phyloP scores from a whole-genome alignment of 257 asterid genomes.

The Nyctanthes arbortristis region DNA sequence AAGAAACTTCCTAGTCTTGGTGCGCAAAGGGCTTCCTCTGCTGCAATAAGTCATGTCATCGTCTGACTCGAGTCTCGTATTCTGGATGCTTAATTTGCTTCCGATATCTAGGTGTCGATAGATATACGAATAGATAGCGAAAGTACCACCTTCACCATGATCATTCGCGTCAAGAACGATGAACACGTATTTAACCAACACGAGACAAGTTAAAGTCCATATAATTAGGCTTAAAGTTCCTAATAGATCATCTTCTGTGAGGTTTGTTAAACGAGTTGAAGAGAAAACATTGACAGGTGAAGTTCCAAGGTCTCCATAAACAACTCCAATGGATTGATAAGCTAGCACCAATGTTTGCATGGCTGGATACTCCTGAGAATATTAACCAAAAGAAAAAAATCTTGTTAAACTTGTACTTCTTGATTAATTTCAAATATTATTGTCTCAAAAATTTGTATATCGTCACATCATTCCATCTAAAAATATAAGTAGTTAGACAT shows the following conservation, averaged over 20 bases:
- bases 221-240: constrained; percentile 75
- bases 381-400: neutral
- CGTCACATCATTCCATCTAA: too few relatives aligned
- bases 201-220: constrained; percentile 63
- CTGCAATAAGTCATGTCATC: constrained; percentile 21
- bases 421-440: neutral
- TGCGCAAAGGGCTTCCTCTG: constrained; percentile 37
- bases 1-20: constrained; percentile 47
- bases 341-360: constrained; percentile 53
- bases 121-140: constrained; percentile 65
- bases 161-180: constrained; percentile 66
- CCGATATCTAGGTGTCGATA: constrained; percentile 49
- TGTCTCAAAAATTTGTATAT: too few relatives aligned
- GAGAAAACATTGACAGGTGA: constrained; percentile 78
- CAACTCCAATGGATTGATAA: constrained; percentile 73
- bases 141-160: constrained; percentile 87
- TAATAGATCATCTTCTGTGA: constrained; percentile 55
- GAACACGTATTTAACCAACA: constrained; percentile 65
- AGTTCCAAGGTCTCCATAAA: constrained; percentile 76
- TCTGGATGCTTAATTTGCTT: constrained; percentile 45
- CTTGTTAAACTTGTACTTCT: neutral
- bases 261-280: constrained; percentile 45
- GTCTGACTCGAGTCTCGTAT: constrained; percentile 39
- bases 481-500: too few relatives aligned
- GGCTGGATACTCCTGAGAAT: constrained; percentile 42